These are phyloP conservation scores for Pseudocercospora pini-densiflorae DNA, from an alignment of 2,329 filamentous ascomycete species.

Conservation along the genomic window DNA sequence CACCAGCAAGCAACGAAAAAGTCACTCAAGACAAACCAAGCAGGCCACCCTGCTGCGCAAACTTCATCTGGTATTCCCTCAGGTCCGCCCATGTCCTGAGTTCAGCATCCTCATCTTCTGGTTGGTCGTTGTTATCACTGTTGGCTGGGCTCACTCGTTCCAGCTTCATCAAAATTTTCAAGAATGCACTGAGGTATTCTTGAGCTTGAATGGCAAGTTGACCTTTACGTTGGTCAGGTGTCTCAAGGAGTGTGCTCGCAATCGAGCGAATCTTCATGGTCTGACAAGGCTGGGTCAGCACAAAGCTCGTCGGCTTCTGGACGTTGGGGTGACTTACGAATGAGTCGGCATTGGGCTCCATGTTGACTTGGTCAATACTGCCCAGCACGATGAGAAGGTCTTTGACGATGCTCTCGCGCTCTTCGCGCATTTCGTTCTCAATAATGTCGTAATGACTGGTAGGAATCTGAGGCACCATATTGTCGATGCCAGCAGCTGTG, in stretches of 20 bases:
- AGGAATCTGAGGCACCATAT: conserved; percentile 37
- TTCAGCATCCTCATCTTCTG: conserved; percentile 72
- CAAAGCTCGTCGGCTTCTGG: neutral
- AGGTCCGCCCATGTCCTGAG: conserved; percentile 78
- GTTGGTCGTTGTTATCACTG: conserved; percentile 47
- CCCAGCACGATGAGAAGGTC: conserved; percentile 75
- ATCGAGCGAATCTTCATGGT: conserved; percentile 86
- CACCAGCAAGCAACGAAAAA: conserved; percentile 1
- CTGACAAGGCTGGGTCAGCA: conserved; percentile 41
- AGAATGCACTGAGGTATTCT: conserved; percentile 71
- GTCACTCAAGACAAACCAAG: conserved; percentile 34
- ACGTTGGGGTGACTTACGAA: conserved; percentile 56
- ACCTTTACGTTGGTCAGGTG: conserved; percentile 58
- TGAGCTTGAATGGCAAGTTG: conserved; percentile 64
- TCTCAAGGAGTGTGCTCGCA: conserved; percentile 76
- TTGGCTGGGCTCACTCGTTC: conserved; percentile 64
- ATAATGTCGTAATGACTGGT: conserved; percentile 51
- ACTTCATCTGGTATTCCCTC: conserved; percentile 75
- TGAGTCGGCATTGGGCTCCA: conserved; percentile 72
- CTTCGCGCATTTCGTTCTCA: conserved; percentile 69
- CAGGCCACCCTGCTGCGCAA: conserved; percentile 68
- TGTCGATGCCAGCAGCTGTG: conserved; percentile 44
- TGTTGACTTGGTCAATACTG: conserved; percentile 80
- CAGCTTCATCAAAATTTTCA: conserved; percentile 74
- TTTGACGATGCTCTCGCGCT: conserved; percentile 80